Evolutionary conservation across 164 flowering plant species (phyloP).

Genomic region (Liquidambar formosana): DNA sequence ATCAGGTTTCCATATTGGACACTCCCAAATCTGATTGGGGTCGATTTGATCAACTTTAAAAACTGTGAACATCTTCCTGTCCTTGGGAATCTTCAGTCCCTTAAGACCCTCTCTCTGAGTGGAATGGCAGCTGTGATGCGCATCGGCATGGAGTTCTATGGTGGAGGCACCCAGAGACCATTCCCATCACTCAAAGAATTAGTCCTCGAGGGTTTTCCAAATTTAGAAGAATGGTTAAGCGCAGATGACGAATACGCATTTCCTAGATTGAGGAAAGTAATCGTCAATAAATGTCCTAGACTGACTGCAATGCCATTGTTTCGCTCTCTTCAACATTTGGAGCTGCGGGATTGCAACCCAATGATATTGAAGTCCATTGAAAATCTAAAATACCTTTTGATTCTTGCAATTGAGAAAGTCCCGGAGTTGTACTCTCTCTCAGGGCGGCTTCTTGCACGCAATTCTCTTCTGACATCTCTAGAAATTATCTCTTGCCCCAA

Average conservation of each 20-base stretch:
- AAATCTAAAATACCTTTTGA: neutral
- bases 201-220: neutral
- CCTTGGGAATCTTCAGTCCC: neutral
- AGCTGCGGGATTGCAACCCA: constrained; percentile 8
- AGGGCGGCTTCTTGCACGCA: neutral
- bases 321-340: constrained; percentile 16
- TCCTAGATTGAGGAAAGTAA: constrained; percentile 10
- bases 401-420: constrained; percentile 2
- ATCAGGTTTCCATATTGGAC: too few species aligned
- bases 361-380: neutral
- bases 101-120: neutral
- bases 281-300: constrained; percentile 6
- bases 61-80: neutral
- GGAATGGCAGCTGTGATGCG: constrained; percentile 11
- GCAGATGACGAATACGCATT: neutral
- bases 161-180: neutral
- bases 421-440: neutral
- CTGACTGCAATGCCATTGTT: constrained; percentile 10
- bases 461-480: neutral
- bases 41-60: too few species aligned
- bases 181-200: constrained; percentile 7
- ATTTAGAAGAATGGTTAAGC: neutral
- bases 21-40: too few species aligned
- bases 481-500: constrained; percentile 11
- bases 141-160: constrained; percentile 15